These are phyloP conservation scores for Lactifluus rugatus DNA, from an alignment of 768 basidiomycete genomes.

Conservation along the genomic window DNA sequence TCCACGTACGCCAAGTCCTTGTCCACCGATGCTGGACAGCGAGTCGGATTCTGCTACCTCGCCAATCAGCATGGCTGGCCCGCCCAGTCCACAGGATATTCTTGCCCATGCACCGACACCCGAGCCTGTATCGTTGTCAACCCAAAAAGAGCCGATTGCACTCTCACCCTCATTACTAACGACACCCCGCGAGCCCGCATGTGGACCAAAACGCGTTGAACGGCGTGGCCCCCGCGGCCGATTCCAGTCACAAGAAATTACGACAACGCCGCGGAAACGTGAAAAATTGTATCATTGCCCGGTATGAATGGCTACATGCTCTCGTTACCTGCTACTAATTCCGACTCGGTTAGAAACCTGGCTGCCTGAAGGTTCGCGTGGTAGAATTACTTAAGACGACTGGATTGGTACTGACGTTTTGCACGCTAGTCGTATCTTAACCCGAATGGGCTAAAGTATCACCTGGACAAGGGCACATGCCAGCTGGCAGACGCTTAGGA, in stretches of 20 bases:
- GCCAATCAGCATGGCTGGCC: constrained; percentile 1
- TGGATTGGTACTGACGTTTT: constrained; percentile 4
- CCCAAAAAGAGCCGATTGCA: constrained; percentile 11
- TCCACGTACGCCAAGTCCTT: constrained; percentile 12
- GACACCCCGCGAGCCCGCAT: constrained; percentile 13
- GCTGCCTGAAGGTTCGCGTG: constrained; percentile 44
- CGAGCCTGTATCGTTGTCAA: background rate
- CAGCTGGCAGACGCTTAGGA: constrained; percentile 26
- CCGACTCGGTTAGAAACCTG: constrained; percentile 25
- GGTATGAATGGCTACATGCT: constrained; percentile 2
- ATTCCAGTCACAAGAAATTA: constrained; percentile 16
- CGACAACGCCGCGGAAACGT: constrained; percentile 16
- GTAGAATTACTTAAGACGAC: background rate
- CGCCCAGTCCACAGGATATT: constrained; percentile 12
- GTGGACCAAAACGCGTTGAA: constrained; percentile 12
- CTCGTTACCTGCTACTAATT: background rate
- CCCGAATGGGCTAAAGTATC: constrained; percentile 59
- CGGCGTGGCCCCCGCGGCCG: constrained; percentile 19
- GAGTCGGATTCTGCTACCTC: constrained; percentile 13
- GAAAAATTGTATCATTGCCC: constrained; percentile 20
- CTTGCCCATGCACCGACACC: background rate
- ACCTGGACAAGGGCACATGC: constrained; percentile 58
- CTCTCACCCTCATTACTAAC: constrained; percentile 16
- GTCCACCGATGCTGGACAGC: constrained; percentile 8
- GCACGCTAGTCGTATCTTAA: constrained; percentile 45